These are phyloP conservation scores for Corylus heterophylla DNA, from an alignment of 306 rosid species.

Conservation along the genomic window DNA sequence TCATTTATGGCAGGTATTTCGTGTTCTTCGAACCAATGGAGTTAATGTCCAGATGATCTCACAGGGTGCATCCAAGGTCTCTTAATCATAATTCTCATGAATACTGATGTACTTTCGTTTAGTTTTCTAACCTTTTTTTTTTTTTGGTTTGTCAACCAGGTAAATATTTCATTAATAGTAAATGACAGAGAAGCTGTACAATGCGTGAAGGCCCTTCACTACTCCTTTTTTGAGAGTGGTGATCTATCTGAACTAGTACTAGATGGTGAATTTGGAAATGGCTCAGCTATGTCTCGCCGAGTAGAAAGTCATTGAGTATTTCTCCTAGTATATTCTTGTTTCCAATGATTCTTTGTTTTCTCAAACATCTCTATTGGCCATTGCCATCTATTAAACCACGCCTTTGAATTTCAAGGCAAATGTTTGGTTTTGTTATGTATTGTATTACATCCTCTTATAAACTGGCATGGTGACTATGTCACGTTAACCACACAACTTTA, in stretches of 20 bases:
- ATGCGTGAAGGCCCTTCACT: conserved; percentile 29
- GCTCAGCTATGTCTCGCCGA: background rate
- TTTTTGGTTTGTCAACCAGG: conserved; percentile 45
- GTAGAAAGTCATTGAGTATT: background rate
- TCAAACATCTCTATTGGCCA: background rate
- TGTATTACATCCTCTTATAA: no score
- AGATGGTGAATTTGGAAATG: conserved; percentile 9
- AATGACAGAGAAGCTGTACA: conserved; percentile 50
- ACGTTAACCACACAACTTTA: no score
- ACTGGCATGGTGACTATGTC: no score
- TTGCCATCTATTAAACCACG: background rate
- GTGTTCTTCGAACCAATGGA: conserved; percentile 72
- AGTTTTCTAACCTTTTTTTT: background rate
- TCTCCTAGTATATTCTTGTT: background rate
- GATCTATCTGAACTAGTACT: background rate
- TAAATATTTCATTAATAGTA: conserved; percentile 87
- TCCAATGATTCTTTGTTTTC: background rate
- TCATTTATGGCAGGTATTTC: conserved; percentile 63
- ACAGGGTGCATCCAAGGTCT: conserved; percentile 98
- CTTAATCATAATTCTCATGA: conserved; percentile 17
- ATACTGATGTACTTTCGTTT: conserved; percentile 12
- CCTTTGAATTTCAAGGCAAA: background rate
- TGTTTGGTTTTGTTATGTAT: background rate
- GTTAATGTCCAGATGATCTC: conserved; percentile 99
- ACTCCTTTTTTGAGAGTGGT: conserved; percentile 19